phyloP scores from a whole-genome alignment of 371 early-diverging fungal species.

The Syncephalastrum sp. region DNA sequence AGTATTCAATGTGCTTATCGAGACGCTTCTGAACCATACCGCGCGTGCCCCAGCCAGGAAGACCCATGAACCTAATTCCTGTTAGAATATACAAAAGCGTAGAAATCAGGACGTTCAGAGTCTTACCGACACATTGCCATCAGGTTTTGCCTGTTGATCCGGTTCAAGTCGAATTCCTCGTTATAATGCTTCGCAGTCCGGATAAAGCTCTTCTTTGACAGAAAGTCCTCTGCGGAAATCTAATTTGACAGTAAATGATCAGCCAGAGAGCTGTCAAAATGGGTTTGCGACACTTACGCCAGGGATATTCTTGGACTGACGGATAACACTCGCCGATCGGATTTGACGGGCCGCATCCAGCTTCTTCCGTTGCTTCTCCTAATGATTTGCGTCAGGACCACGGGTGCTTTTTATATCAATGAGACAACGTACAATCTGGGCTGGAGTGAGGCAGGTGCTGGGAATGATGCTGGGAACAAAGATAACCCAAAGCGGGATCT shows the following conservation, averaged over 20 bases:
- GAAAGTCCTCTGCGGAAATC: conserved; percentile 54
- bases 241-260: conserved; percentile 10
- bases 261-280: too few relatives aligned
- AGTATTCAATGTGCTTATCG: conserved; percentile 48
- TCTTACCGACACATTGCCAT: conserved; percentile 53
- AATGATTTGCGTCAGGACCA: not conserved
- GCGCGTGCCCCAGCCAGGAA: conserved; percentile 52
- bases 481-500: conserved; percentile 62
- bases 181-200: conserved; percentile 47
- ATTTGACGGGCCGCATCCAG: conserved; percentile 52
- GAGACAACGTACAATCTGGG: conserved; percentile 50
- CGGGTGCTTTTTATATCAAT: not conserved
- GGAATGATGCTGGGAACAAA: conserved; percentile 63
- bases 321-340: conserved; percentile 50
- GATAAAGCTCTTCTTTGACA: conserved; percentile 42
- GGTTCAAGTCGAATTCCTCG: conserved; percentile 48
- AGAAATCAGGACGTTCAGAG: not conserved
- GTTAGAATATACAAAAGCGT: not conserved
- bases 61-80: conserved; percentile 54
- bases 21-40: conserved; percentile 55
- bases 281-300: conserved; percentile 22
- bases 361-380: conserved; percentile 60
- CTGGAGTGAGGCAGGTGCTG: conserved; percentile 57
- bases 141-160: conserved; percentile 53
- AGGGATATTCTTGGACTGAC: conserved; percentile 28